phyloP scores from a whole-genome alignment of 129 eudicot genomes.

The Flaveria sonorensis region DNA sequence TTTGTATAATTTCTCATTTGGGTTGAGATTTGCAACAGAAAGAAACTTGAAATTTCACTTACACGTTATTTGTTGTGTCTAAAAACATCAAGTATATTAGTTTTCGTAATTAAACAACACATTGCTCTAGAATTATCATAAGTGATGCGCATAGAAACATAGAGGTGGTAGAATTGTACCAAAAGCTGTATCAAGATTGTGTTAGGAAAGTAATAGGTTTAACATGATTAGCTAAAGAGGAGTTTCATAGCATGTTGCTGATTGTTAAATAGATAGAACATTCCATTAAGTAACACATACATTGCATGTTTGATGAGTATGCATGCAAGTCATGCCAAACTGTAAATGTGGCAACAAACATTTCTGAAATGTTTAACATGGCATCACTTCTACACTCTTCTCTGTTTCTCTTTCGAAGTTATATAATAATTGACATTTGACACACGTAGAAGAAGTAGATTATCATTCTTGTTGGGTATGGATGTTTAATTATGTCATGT shows the following conservation, averaged over 20 bases:
- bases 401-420: slow-evolving; percentile 1
- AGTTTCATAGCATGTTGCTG: neutral
- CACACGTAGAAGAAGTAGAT: neutral
- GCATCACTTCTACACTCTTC: neutral
- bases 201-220: no score
- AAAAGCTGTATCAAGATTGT: no score
- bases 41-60: neutral
- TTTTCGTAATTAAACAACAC: no score
- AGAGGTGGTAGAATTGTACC: no score
- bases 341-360: neutral
- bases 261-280: neutral
- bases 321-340: neutral
- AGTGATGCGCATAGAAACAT: no score
- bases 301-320: neutral
- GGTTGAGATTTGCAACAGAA: neutral
- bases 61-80: neutral
- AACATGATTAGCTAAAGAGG: no score
- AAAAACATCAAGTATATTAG: no score
- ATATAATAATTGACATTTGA: neutral
- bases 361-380: neutral
- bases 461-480: neutral
- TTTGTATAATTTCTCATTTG: neutral
- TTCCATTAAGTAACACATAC: neutral
- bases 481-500: neutral
- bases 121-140: no score